Evolutionary conservation across 164 flowering plant species (phyloP).

Genomic region (Nymphaea thermarum): DNA sequence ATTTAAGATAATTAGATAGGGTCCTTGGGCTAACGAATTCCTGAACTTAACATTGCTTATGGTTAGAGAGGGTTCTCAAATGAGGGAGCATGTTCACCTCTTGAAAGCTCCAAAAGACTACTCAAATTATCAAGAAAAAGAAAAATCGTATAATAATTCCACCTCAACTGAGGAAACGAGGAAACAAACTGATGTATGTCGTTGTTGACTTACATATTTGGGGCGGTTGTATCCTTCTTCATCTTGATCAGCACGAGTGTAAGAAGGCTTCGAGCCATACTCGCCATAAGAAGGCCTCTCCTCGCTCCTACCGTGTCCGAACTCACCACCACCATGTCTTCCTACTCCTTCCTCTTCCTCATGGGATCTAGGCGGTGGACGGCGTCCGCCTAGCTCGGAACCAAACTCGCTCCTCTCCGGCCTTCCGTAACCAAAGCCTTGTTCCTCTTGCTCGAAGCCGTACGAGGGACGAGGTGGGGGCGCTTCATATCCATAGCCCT

Average conservation of each 20-base stretch:
- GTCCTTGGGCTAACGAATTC: no score
- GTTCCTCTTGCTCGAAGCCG: not conserved
- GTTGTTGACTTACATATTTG: constrained; percentile 1
- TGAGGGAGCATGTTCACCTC: not conserved
- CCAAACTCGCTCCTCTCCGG: no score
- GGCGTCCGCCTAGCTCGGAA: constrained; percentile 4
- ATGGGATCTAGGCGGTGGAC: not conserved
- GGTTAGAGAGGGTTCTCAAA: no score
- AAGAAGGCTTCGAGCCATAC: not conserved
- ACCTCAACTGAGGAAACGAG: not conserved
- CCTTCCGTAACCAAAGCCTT: constrained; percentile 1
- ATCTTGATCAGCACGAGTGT: not conserved
- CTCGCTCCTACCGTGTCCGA: constrained; percentile 1
- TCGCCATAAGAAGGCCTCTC: not conserved
- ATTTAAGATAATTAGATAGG: no score
- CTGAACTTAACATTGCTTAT: no score
- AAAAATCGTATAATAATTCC: not conserved
- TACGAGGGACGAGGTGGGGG: not conserved
- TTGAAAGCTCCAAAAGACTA: not conserved
- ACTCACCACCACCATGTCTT: not conserved
- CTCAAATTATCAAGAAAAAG: not conserved
- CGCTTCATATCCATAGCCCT: not conserved
- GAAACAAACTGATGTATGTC: not conserved
- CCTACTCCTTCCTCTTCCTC: not conserved
- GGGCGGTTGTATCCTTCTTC: not conserved